Percentiles rank a stretch among this genome's conserved stretches.
These are phyloP conservation scores for Gaertneriomyces semiglobifer DNA, from an alignment of 192 early-diverging fungal species.

Conservation along the genomic window DNA sequence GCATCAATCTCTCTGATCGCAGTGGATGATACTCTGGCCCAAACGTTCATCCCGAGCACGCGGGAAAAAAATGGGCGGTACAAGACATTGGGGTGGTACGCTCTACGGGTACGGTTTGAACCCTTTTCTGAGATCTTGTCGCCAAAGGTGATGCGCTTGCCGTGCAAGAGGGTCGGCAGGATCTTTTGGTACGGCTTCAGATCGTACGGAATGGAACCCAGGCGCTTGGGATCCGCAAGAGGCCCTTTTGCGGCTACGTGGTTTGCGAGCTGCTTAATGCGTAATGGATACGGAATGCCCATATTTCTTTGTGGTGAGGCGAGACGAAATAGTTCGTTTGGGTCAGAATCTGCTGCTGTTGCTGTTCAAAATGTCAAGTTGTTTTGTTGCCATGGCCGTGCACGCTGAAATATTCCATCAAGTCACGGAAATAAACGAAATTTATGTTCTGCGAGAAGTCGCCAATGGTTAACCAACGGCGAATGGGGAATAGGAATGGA, in stretches of 20 bases:
- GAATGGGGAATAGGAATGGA: no score
- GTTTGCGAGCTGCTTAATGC: conserved; percentile 25
- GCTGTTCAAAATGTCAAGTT: not conserved
- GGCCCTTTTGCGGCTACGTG: conserved; percentile 24
- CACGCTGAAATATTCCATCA: not conserved
- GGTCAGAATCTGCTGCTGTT: not conserved
- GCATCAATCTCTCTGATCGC: conserved; percentile 43
- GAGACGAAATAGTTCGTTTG: not conserved
- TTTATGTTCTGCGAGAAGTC: no score
- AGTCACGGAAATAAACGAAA: not conserved
- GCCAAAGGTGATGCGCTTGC: conserved; percentile 51
- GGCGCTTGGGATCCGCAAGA: conserved; percentile 35
- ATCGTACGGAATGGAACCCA: conserved; percentile 36
- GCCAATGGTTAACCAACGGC: no score
- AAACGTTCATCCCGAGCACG: conserved; percentile 49
- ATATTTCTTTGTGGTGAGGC: not conserved
- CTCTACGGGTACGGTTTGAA: conserved; percentile 35
- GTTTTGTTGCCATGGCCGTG: not conserved
- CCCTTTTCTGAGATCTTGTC: conserved; percentile 41
- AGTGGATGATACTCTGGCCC: conserved; percentile 37
- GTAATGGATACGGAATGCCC: conserved; percentile 10
- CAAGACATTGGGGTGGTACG: conserved; percentile 48
- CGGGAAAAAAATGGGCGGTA: conserved; percentile 47
- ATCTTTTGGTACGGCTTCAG: conserved; percentile 28
- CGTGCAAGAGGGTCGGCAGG: conserved; percentile 52